Evolutionary conservation across 2,329 filamentous ascomycete species (phyloP).

Genomic region (Xylariales sp.): DNA sequence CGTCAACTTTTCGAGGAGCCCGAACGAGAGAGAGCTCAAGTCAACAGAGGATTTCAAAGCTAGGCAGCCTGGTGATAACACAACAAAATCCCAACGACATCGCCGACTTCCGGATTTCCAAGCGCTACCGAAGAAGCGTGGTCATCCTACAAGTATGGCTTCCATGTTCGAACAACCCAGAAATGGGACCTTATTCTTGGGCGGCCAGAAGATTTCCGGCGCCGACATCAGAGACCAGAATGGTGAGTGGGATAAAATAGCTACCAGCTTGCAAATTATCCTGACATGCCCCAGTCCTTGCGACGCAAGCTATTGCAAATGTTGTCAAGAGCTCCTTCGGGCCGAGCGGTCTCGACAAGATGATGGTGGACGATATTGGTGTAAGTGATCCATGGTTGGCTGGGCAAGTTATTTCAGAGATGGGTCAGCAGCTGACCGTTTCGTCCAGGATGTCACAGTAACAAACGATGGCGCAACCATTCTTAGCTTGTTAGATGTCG

Average conservation of each 20-base stretch:
- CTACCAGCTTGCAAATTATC: conserved; percentile 10
- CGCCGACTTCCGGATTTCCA: too few relatives aligned
- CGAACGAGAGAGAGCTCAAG: background rate
- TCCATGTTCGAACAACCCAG: conserved; percentile 94
- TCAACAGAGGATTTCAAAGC: conserved; percentile 1
- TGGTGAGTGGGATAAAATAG: conserved; percentile 48
- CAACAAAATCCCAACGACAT: background rate
- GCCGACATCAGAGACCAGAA: conserved; percentile 97
- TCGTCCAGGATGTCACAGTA: conserved; percentile 81
- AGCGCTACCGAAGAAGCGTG: too few relatives aligned
- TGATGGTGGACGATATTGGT: conserved; percentile 99
- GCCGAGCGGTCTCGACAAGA: conserved; percentile 95
- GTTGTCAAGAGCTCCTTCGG: conserved; percentile 99
- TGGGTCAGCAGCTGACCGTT: conserved; percentile 3
- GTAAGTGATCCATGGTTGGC: conserved; percentile 53
- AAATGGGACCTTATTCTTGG: conserved; percentile 94
- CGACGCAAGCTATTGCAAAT: conserved; percentile 96
- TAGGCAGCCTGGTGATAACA: conserved; percentile 4
- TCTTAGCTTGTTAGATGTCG: conserved; percentile 88
- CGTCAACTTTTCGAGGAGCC: conserved; percentile 8
- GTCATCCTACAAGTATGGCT: too few relatives aligned
- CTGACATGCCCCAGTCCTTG: conserved; percentile 58
- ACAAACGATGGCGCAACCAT: conserved; percentile 99
- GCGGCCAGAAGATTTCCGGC: conserved; percentile 95
- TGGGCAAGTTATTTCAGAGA: too few relatives aligned